Evolutionary conservation across 495 filamentous ascomycete genomes (phyloP), one percentile per base, ranked within the genome.

Genomic region (Xylaria telfairii): DNA sequence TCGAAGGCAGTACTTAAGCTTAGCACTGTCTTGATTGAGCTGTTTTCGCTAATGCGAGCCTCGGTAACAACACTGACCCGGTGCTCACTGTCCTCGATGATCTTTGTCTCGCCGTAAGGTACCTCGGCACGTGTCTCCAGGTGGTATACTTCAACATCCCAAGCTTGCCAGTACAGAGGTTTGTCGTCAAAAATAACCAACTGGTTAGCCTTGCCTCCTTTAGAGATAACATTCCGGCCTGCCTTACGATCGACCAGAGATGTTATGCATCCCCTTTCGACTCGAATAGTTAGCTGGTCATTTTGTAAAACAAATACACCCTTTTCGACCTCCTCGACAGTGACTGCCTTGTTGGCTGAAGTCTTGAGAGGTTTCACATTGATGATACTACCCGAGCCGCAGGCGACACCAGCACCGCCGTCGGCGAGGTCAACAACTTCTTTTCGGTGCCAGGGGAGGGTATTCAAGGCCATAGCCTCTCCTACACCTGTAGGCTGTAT

Each of bases 91-190:
- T 86, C 78, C 70, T 95, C 92, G n/a, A 85, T 74, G 60, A 98
- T 90, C 28, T 81, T 83, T n/a, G 91, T 92, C 71, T 88, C 84
- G 59, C 87, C 83, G 28, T 88, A 84, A 0, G 83, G 76, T 6
- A 99, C 83, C 74, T 93, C 93, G 72, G 92, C 88, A 61, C 96
- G 90, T 0, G 93, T 95, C 66, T 94, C 92, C 28, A 97, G 87
- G 71, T 98, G 96, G 83, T 92, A 99, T 56, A 98, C 93, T 79
- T 99, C 96, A 41, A 97, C 94, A 80, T 99, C 96, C 96, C 96
- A 99, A 1, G 95, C 96, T 82, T 99, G 95, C 96, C 96, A 99
- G 82, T 97, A 97, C 24, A 98, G 86, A 21, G 96, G 96, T 81
- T 98, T 98, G 81, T 99, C 96, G 76, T 99, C 96, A 77, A 96